Percentiles rank a stretch among this genome's conserved stretches.
phyloP scores from a whole-genome alignment of 768 basidiomycete genomes.

The Russula olivacea region DNA sequence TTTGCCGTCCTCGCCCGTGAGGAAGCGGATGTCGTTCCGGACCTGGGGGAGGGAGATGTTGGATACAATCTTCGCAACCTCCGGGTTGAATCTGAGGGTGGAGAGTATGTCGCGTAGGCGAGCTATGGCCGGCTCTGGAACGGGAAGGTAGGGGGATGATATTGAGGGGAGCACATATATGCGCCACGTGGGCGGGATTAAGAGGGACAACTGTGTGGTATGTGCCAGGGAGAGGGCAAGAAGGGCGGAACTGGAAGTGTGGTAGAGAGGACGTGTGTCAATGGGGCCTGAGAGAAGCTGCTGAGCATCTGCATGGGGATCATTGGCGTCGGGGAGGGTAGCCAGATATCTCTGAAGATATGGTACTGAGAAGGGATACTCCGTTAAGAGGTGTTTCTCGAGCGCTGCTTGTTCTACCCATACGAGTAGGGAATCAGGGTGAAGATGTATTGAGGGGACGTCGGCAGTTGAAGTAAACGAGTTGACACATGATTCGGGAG shows the following conservation, averaged over 20 bases:
- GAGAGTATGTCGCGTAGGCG: conserved; percentile 53
- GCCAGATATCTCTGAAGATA: conserved; percentile 12
- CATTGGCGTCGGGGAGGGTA: conserved; percentile 20
- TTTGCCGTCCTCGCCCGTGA: conserved; percentile 76
- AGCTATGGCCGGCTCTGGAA: conserved; percentile 49
- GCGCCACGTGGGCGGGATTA: conserved; percentile 72
- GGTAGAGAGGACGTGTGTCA: conserved; percentile 39
- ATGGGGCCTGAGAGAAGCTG: conserved; percentile 3
- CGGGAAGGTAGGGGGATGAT: conserved; percentile 48
- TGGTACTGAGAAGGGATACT: conserved; percentile 8
- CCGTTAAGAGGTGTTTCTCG: conserved; percentile 34
- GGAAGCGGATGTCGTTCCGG: conserved; percentile 64
- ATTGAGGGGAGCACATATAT: conserved; percentile 51
- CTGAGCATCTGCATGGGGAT: conserved; percentile 3
- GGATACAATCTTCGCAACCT: conserved; percentile 59
- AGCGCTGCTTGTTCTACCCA: conserved; percentile 44
- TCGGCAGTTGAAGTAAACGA: background rate
- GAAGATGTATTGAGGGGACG: conserved; percentile 22
- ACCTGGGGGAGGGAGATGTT: conserved; percentile 64
- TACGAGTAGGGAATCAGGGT: conserved; percentile 29
- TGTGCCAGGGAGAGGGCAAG: conserved; percentile 42
- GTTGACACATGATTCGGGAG: conserved; percentile 39
- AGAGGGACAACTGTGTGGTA: conserved; percentile 47
- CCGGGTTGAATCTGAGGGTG: conserved; percentile 60
- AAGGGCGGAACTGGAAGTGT: conserved; percentile 41